Conservation (phyloP, 148 eudicot genomes). For the Nepenthes gracilis region DNA sequence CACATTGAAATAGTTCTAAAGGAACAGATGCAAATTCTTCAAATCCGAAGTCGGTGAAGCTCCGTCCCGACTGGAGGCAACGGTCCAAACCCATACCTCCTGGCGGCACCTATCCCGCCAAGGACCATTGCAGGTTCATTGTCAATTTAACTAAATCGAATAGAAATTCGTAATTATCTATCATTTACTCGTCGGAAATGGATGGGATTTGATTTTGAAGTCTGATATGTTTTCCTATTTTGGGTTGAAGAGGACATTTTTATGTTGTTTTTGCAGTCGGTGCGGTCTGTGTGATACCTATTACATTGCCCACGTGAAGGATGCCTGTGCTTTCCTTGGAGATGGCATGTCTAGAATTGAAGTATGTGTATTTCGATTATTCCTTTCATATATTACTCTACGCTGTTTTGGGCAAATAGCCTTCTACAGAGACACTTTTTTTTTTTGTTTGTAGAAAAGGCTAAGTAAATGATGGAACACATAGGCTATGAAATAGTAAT, state of each 20-base stretch:
- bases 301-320: conserved; percentile 91
- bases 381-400: neutral
- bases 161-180: too few species aligned
- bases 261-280: conserved; percentile 28
- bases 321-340: conserved; percentile 93
- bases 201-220: too few species aligned
- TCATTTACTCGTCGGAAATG: too few species aligned
- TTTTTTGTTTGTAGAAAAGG: too few species aligned
- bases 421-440: neutral
- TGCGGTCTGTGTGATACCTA: conserved; percentile 93
- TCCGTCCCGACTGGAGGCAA: conserved; percentile 77
- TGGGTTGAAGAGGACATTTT: too few species aligned
- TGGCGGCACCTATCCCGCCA: conserved; percentile 82
- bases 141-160: too few species aligned
- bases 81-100: conserved; percentile 73
- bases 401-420: neutral
- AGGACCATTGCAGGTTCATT: conserved; percentile 78
- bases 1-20: too few species aligned
- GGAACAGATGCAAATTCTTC: neutral
- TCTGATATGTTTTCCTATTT: too few species aligned
- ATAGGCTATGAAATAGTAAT: too few species aligned
- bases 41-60: conserved; percentile 29
- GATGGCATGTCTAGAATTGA: conserved; percentile 98
- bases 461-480: too few species aligned
- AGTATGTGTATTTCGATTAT: conserved; percentile 30